Base-by-base conservation (phyloP, 116 monocot genomes). In the Zostera marina region DNA sequence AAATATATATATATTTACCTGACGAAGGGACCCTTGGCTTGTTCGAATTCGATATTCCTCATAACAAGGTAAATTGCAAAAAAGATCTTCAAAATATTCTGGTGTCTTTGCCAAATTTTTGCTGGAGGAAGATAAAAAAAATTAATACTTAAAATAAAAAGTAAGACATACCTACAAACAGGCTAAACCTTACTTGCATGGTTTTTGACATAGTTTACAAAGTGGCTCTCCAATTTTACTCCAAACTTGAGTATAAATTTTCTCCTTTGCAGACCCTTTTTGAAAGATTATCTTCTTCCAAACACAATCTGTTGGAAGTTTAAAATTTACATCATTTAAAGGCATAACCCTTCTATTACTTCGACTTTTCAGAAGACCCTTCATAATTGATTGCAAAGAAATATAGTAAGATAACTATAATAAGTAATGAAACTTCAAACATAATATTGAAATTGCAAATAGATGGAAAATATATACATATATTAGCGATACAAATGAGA, bases 11-110 rank as follows among this genome's bases (percentile, higher is more conserved):
- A 22, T 15, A 16, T 12, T 51, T 32, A 96, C 96, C 80, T 78
- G 70, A 51, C 98, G 90, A 63, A 90, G 81, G 44, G 74, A 75
- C 56, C 70, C 74, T 67, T 71, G 76, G 60, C 82, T 90, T 9
- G 90, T 90, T 76, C 90, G 75, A 25, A 86, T 71, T 10, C 98
- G 66, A 62, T 72, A 98, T 62, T 90, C 83, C 42, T 83, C 76
- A 57, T 63, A 90, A 61, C 98, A 98, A 52, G 64, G 68, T 62
- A 98, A 63, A 32, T 71, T 77, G 59, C 98, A 98, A 66, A 98
- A 98, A 11, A 98, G 66, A 71, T 98, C 98, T 58, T 98, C 98
- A 77, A 98, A 86, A 64, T 70, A 98, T 69, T 98, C 90, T 41
- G 98, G 98, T n/a, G 61, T 43, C 72, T 72, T 86, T 21, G 83